Conservation (phyloP, 306 rosid species). For the Pueraria montana region DNA sequence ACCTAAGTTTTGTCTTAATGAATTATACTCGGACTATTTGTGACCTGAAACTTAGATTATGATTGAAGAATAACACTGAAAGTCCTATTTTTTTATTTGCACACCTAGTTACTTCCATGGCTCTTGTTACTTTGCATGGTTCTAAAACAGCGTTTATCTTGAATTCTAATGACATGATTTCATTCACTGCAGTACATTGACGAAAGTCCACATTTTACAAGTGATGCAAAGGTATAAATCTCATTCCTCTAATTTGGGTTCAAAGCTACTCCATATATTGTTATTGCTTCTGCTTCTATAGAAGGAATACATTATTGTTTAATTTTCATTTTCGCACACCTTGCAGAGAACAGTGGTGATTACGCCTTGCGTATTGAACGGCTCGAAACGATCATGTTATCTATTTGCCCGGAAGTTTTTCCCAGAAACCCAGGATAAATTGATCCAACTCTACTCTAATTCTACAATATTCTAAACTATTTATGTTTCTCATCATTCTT, state of each 20-base stretch:
- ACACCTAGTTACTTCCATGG: background rate
- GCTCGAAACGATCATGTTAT: constrained; percentile 57
- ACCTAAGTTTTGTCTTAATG: background rate
- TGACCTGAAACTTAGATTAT: background rate
- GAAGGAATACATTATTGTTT: background rate
- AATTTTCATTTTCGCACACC: constrained; percentile 19
- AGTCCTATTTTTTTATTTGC: background rate
- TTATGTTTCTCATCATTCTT: constrained; percentile 47
- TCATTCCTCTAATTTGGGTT: constrained; percentile 26
- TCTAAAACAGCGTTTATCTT: constrained; percentile 38
- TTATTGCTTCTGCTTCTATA: constrained; percentile 33
- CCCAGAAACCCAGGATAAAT: constrained; percentile 54
- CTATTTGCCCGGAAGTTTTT: constrained; percentile 62
- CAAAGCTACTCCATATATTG: constrained; percentile 2
- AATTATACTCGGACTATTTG: no score
- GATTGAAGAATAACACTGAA: background rate
- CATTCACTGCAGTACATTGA: constrained; percentile 53
- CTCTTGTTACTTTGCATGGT: background rate
- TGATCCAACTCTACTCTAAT: constrained; percentile 54
- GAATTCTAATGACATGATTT: constrained; percentile 36
- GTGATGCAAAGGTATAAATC: constrained; percentile 58
- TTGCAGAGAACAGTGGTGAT: constrained; percentile 56
- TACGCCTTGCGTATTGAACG: constrained; percentile 56
- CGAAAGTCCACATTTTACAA: constrained; percentile 58
- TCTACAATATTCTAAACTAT: constrained; percentile 55